phyloP scores from a whole-genome alignment of 495 filamentous ascomycete species.

The Rostrohypoxylon terebratum region DNA sequence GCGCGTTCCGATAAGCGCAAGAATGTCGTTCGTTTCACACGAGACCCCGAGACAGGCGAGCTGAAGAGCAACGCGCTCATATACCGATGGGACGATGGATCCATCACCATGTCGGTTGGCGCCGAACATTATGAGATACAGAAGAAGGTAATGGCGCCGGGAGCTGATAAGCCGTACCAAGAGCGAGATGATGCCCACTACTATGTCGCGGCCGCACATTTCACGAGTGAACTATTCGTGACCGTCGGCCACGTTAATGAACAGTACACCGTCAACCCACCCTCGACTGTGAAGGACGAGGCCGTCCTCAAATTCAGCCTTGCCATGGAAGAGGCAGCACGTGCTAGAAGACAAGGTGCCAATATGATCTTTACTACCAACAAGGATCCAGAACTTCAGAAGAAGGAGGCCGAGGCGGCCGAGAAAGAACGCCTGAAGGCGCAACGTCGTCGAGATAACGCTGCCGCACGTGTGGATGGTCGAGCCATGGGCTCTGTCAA shows the following conservation, averaged over 20 bases:
- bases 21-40: conserved; percentile 55
- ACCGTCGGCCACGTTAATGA: conserved; percentile 84
- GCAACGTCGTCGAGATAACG: conserved; percentile 74
- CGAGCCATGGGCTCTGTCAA: conserved; percentile 57
- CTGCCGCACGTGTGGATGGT: conserved; percentile 70
- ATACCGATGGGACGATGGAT: conserved; percentile 86
- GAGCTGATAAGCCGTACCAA: conserved; percentile 68
- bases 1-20: conserved; percentile 53
- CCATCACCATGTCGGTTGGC: conserved; percentile 78
- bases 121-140: conserved; percentile 82
- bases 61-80: conserved; percentile 82
- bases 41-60: conserved; percentile 56
- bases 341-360: conserved; percentile 55
- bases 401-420: conserved; percentile 77
- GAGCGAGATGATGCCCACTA: conserved; percentile 80
- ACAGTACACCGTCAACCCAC: conserved; percentile 76
- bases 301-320: conserved; percentile 80
- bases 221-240: conserved; percentile 75
- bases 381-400: conserved; percentile 84
- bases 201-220: conserved; percentile 81
- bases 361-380: conserved; percentile 69
- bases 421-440: conserved; percentile 77
- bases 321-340: conserved; percentile 70
- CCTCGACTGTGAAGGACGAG: conserved; percentile 76
- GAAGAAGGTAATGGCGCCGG: conserved; percentile 79